A percentile compares a stretch with the other conserved stretches of the same genome.
Evolutionary conservation across 176 grass and related monocot species (phyloP).

Genomic region (Oropetium thomaeum): DNA sequence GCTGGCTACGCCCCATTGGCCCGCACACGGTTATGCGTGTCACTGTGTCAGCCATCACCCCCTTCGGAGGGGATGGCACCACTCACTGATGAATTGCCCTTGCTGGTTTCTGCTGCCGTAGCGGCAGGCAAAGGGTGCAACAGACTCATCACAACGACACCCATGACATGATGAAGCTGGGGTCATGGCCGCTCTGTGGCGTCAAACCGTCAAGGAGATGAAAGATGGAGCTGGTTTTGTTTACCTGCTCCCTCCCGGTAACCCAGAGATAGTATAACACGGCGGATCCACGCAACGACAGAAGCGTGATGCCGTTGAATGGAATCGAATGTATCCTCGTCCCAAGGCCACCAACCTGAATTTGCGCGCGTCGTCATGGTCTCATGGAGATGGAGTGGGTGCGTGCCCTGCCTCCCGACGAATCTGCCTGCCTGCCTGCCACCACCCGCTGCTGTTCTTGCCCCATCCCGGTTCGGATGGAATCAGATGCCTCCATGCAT

Average conservation of each 20-base stretch:
- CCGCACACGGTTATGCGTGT: background rate
- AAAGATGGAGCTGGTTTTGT: background rate
- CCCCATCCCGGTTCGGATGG: background rate
- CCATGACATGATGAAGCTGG: no score
- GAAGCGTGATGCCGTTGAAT: slow-evolving; percentile 8
- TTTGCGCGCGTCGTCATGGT: background rate
- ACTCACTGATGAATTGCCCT: no score
- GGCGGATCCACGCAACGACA: background rate
- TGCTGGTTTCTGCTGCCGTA: background rate
- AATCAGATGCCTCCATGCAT: background rate
- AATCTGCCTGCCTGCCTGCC: background rate
- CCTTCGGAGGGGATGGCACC: no score
- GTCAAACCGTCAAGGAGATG: background rate
- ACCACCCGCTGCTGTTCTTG: background rate
- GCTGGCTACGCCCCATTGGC: background rate
- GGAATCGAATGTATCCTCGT: background rate
- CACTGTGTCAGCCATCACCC: background rate
- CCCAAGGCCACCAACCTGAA: slow-evolving; percentile 14
- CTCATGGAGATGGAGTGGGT: no score
- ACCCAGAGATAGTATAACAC: background rate
- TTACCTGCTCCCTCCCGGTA: slow-evolving; percentile 7
- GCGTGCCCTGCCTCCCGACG: no score
- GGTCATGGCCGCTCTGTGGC: no score
- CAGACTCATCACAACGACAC: background rate
- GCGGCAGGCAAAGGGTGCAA: background rate